Evolutionary conservation across 108 stramenopile species (phyloP), one percentile per base, ranked within the genome.

Genomic region (Cyclotella sp.): DNA sequence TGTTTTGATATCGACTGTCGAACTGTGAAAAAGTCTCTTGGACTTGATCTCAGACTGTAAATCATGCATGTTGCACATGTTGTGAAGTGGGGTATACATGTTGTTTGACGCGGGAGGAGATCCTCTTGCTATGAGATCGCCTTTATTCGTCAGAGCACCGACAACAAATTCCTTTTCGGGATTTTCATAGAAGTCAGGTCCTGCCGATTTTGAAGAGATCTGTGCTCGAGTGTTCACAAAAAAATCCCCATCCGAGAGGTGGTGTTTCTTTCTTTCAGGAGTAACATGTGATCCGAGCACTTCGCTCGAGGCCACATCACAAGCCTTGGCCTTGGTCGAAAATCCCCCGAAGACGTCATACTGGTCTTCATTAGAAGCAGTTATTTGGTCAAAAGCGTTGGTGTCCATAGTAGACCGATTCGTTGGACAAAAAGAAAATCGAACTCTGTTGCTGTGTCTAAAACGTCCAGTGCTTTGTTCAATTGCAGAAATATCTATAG

Each of bases 41-140:
- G 82, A 83, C 51, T 83, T 76, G 39, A 83, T 72, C 30, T 52
- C 65, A 15, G 82, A 77, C 69, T 76, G 75, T 1, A 64, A 27
- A 24, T 47, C 55, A 54, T 73, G 72, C 21, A 21, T 39, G 18
- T 41, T n/a, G 26, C 14, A 39, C 52, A 26, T 51, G 28, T 42
- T 40, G 27, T 77, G 72, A 65, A 83, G 63, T 7, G 76, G 82
- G 0, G 82, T 83, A 29, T 63, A 54, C n/a, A 63, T 7, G 27
- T 64, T 62, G 5, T 19, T 49, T 49, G 26, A 26, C 24, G 12
- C 55, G 10, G 22, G 9, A 58, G 24, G 55, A 58, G 34, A 18
- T 62, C 29, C 16, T 3, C 3, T 9, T 9, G 34, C 6, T 41
- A 15, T n/a, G n/a, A n/a, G n/a, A n/a, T n/a, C n/a, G n/a, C n/a